Conservation (phyloP, 129 eudicot genomes). For the Dittrichia graveolens region DNA sequence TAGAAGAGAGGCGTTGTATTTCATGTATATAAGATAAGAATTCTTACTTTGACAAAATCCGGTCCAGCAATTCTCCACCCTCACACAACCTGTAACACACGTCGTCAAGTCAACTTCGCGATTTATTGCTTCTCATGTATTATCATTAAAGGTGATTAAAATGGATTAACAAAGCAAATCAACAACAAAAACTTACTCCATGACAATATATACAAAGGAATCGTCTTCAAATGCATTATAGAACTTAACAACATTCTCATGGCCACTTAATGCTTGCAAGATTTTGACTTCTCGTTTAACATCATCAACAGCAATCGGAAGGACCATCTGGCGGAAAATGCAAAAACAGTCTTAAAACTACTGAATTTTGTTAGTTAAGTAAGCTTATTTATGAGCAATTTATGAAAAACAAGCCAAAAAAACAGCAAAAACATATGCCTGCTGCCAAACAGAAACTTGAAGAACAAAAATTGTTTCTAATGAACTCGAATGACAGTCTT, state of each 20-base stretch:
- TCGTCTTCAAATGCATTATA: conserved; percentile 86
- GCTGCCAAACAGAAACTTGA: conserved; percentile 1
- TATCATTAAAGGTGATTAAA: neutral
- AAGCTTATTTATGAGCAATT: neutral
- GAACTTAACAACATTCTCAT: conserved; percentile 93
- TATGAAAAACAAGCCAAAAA: neutral
- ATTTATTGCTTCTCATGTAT: neutral
- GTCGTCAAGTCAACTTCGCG: neutral
- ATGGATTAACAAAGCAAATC: neutral
- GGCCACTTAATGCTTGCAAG: conserved; percentile 83
- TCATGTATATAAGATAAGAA: conserved; percentile 24
- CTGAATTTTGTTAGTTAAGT: neutral
- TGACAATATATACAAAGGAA: conserved; percentile 80
- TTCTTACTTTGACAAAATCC: conserved; percentile 83
- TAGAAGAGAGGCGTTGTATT: conserved; percentile 12
- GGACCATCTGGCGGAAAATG: conserved; percentile 67
- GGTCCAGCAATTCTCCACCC: conserved; percentile 96
- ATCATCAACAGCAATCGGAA: conserved; percentile 96
- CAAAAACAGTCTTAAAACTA: neutral
- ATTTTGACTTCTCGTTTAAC: conserved; percentile 97
- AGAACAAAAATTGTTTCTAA: too few species aligned
- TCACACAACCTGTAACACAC: conserved; percentile 72
- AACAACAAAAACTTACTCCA: conserved; percentile 75
- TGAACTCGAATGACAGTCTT: neutral
- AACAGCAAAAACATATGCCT: neutral